Base-by-base conservation (phyloP, 2,329 filamentous ascomycete genomes). In the Didymella sp. region DNA sequence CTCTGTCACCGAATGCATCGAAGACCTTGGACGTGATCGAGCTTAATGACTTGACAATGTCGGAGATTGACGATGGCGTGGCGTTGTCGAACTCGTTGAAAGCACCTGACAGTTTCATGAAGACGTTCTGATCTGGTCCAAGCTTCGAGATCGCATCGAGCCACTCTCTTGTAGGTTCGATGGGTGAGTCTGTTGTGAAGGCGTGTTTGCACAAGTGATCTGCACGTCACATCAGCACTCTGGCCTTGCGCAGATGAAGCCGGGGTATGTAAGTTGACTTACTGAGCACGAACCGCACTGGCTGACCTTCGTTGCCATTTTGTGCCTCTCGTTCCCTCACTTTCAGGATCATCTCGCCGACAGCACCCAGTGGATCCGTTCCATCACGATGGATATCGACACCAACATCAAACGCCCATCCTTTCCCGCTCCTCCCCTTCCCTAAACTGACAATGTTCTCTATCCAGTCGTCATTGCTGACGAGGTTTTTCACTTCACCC, bases 141-240 rank as follows among this genome's bases (percentile, higher is more conserved):
- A 96, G 86, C 8, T 83, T 81, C 66, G 85, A 85, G 70, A 96
- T 86, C 59, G 86, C 82, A 13, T 82, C 81, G 52, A 85, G 85
- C 91, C 91, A 96, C 52, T 84, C 84, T 74, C 89, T 92, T 43
- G 24, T 82, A 80, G 1, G 66, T 47, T 24, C 59, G 52, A 41
- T 63, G 35, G 76, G 80, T 31, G 76, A 80, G 60, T 61, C 63
- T 44, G 79, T 82, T 73, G 88, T 78, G 83, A 96, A 80, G 73
- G 94, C 87, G 1, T 92, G 92, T 78, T 96, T 96, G 83, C 91
- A 93, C 65, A 96, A 84, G 77, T 97, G 92, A 76, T 96, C 90
- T 93, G 62, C 27, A 17, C n/a, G 17, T 17, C 7, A 8, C 11
- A 17, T 58, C 17, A 58, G 33, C 15, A 6, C n/a, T 24, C 3